A percentile compares a stretch with the other conserved stretches of the same genome.
These are phyloP conservation scores for Aspergillus campestris DNA, from an alignment of 495 filamentous ascomycete genomes.

Conservation along the genomic window DNA sequence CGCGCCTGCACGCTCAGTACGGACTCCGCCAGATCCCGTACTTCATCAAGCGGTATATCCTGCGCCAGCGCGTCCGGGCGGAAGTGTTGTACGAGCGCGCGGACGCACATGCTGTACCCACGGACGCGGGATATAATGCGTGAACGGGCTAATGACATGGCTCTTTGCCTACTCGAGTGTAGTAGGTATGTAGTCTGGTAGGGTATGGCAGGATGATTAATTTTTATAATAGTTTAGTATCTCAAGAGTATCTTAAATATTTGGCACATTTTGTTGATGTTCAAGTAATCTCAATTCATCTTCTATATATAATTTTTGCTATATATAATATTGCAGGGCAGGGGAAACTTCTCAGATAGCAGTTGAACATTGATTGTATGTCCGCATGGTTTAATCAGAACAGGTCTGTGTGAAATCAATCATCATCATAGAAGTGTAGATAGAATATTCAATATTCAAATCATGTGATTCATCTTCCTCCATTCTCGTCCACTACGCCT, in stretches of 20 bases:
- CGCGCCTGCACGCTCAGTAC: constrained; percentile 36
- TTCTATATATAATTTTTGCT: not conserved
- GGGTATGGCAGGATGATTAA: not conserved
- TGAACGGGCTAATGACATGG: not conserved
- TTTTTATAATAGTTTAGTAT: too few relatives aligned
- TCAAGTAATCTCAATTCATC: not conserved
- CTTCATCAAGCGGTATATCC: constrained; percentile 40
- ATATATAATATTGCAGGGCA: not conserved
- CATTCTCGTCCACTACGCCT: too few relatives aligned
- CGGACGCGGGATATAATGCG: constrained; percentile 21
- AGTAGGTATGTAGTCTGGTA: not conserved
- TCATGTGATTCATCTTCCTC: too few relatives aligned
- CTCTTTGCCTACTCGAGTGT: too few relatives aligned
- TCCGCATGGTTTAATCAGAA: constrained; percentile 44
- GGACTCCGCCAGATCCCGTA: constrained; percentile 39
- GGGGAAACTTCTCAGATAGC: constrained; percentile 36
- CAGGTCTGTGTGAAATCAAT: constrained; percentile 50
- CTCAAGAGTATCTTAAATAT: too few relatives aligned
- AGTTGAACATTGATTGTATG: constrained; percentile 38
- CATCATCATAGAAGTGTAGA: constrained; percentile 38
- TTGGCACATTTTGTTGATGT: not conserved
- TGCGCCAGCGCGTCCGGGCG: constrained; percentile 23
- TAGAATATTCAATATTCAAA: not conserved
- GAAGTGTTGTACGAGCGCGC: constrained; percentile 35
- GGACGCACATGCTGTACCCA: constrained; percentile 8